Base-by-base conservation (phyloP, 208 protist species). In the Acanthamoeba healyi region DNA sequence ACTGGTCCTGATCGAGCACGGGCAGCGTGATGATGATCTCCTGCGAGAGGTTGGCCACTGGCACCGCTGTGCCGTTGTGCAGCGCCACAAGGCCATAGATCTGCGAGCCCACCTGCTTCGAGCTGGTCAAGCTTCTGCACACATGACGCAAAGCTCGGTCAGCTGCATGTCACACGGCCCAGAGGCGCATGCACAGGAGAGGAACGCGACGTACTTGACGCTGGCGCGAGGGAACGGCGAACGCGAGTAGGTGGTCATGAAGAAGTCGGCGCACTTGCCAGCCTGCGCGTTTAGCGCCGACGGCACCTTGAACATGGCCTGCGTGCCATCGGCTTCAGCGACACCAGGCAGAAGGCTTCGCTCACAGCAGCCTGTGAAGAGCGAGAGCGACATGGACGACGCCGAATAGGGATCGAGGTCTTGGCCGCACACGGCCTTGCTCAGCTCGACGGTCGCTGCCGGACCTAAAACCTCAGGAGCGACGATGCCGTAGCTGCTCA, bases 361-460 rank as follows among this genome's bases (percentile, higher is more conserved):
- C 36, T 79, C 36, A 32, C 70, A 79, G 70, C 70, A 79, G 17
- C 70, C 70, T 6, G 15, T 54, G 49, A 54, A 54, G 70, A 44
- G 10, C 7, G 26, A 79, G 32, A 79, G 70, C 70, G 70, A 38
- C 5, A 79, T 12, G 29, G 70, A 79, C 7, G 26, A 17, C 36
- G 70, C 38, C 6, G 70, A 79, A 5, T 42, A 7, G 29, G 70
- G 70, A 24, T 79, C 70, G 24, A 79, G 70, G 70, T 79, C 42
- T 32, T 79, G 70, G n/a, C 70, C 70, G 70, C 70, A 79, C 70
- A 79, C 70, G 70, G 70, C 70, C 70, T 38, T 42, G 12, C 32
- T 44, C 24, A 79, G 14, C 70, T 38, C 70, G 12, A 79, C 70
- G 5, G 14, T 6, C 19, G 61, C 61, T 10, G 61, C 61, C 61